These are phyloP conservation scores for Tuber indicum DNA, from an alignment of 495 filamentous ascomycete genomes.

Conservation along the genomic window DNA sequence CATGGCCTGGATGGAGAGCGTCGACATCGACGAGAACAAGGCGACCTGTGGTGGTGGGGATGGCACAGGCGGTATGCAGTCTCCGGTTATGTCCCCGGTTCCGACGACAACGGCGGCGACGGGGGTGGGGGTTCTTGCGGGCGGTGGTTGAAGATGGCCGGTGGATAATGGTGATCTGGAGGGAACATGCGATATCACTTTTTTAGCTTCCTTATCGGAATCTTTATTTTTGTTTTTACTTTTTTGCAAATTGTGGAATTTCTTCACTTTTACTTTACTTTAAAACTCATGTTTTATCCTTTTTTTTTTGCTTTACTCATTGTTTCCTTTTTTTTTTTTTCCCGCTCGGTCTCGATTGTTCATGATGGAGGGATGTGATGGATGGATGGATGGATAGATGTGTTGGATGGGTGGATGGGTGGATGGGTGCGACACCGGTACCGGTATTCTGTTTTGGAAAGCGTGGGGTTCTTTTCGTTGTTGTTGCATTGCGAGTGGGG, in stretches of 20 bases:
- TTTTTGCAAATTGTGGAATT: conserved; percentile 1
- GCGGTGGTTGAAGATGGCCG: conserved; percentile 1
- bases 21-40: not conserved
- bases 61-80: not conserved
- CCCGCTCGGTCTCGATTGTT: not conserved
- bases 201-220: not conserved
- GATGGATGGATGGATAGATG: not conserved
- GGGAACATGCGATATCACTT: conserved; percentile 6
- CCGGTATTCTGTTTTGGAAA: not conserved
- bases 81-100: not conserved
- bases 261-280: not conserved
- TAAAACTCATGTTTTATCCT: not conserved
- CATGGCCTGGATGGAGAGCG: conserved; percentile 1
- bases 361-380: conserved; percentile 3
- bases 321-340: not conserved
- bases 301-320: not conserved
- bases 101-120: not conserved
- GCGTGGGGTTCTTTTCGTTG: not conserved
- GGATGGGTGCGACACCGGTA: not conserved
- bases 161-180: not conserved
- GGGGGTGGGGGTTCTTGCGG: not conserved
- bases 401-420: not conserved
- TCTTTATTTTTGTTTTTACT: not conserved
- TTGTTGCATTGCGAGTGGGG: not conserved
- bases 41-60: not conserved